Conservation (phyloP, 495 filamentous ascomycete species). For the Podospora anserina region DNA sequence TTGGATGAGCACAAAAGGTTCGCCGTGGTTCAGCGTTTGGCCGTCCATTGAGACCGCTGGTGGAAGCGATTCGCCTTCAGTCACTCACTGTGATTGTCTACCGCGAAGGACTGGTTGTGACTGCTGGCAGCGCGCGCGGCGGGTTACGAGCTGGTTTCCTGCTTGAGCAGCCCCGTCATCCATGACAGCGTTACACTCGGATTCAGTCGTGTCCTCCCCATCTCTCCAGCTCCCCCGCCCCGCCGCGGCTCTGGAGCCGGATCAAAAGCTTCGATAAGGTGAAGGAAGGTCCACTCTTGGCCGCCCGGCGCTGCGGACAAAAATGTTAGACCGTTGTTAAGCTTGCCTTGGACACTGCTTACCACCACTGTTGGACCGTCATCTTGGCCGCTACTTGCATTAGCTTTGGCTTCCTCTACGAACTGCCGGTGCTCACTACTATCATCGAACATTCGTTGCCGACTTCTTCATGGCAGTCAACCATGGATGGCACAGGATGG, state of each 20-base stretch:
- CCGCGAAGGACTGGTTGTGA: background rate
- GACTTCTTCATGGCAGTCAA: background rate
- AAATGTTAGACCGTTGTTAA: background rate
- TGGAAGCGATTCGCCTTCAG: constrained; percentile 7
- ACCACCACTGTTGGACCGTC: background rate
- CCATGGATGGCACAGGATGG: background rate
- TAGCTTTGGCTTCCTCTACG: background rate
- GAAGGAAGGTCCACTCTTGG: constrained; percentile 1
- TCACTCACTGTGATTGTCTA: background rate
- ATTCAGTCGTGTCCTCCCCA: background rate
- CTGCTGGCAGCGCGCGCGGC: background rate
- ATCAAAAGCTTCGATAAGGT: constrained; percentile 6
- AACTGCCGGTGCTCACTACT: background rate
- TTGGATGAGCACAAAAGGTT: background rate
- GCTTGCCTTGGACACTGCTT: background rate
- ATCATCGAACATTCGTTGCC: background rate
- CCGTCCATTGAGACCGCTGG: background rate
- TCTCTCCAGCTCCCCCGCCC: constrained; percentile 13
- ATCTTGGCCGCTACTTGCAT: background rate
- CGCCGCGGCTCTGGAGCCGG: constrained; percentile 13
- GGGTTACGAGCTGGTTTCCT: constrained; percentile 8
- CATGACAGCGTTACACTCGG: constrained; percentile 23
- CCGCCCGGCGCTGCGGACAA: background rate
- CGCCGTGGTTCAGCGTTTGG: background rate
- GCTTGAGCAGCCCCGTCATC: constrained; percentile 1